Evolutionary conservation across 2,329 filamentous ascomycete genomes (phyloP), one percentile per base, ranked within the genome.

Genomic region (Grosmannia serpens): DNA sequence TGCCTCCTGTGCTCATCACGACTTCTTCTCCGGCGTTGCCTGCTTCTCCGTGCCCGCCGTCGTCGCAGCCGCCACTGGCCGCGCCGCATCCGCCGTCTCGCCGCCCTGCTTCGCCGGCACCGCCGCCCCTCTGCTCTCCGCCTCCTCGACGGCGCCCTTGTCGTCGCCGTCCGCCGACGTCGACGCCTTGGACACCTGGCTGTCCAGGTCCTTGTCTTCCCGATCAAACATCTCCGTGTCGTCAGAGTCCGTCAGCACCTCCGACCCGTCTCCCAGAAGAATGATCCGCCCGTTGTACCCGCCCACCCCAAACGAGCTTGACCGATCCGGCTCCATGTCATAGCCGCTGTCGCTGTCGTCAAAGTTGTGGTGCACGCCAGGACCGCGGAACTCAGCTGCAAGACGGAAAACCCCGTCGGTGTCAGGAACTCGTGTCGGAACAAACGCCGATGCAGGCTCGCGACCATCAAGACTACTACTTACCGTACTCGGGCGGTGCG

Each of bases 401-500:
- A 60, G 61, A 65, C 65, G 62, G 44, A 59, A 58, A 62, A 58
- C 58, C 59, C 55, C 52, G 67, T 66, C 70, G 65, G 61, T 47
- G 64, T 62, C 61, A 63, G 56, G 61, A 58, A 31, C 58, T 33
- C 26, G 26, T 51, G 24, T 13, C 17, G 29, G 50, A 22, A 29
- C 11, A 41, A 15, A 47, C 51, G 29, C 38, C 13, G 8, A 51
- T 31, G 20, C 20, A 44, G 5, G 10, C 26, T 50, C 61, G 75
- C 71, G 71, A 71, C 77, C 76, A 29, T 6, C 41, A 38, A 56
- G 13, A 17, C 35, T 38, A 38, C 46, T 15, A 84, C 90, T 86
- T 92, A 91, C 94, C 94, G 80, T 97, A 99, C 85, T 99, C 94
- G 70, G 92, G 94, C 75, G 94, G 94, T 73, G 94, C 94, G 79